A percentile compares a stretch with the other conserved stretches of the same genome.
phyloP scores from a whole-genome alignment of 805 yeast species.

The Pichia nanzhaoensis region DNA sequence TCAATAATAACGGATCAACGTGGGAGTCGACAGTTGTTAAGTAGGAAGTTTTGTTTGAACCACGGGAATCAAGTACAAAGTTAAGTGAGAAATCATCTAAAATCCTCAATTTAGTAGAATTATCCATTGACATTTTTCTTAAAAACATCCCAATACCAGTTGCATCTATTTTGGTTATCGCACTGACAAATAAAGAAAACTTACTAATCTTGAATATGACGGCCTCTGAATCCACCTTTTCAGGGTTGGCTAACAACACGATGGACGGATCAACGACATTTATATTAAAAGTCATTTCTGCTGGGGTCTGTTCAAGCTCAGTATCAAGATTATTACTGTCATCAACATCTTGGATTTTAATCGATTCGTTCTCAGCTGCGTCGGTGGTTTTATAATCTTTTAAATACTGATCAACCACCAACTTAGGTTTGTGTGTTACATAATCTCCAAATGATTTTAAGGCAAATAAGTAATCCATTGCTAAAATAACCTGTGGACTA shows the following conservation, averaged over 20 bases:
- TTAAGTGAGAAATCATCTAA: constrained; percentile 86
- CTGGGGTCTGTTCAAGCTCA: neutral
- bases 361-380: constrained; percentile 10
- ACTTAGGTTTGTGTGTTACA: constrained; percentile 27
- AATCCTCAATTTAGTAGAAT: constrained; percentile 59
- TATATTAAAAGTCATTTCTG: constrained; percentile 44
- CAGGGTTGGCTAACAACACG: constrained; percentile 74
- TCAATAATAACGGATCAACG: constrained; percentile 71
- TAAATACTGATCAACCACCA: constrained; percentile 21
- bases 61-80: constrained; percentile 63
- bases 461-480: constrained; percentile 80
- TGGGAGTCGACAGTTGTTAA: constrained; percentile 62
- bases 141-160: constrained; percentile 83
- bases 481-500: constrained; percentile 73
- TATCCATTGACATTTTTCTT: constrained; percentile 62
- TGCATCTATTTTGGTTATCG: constrained; percentile 58
- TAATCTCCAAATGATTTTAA: constrained; percentile 56
- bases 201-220: constrained; percentile 86
- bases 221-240: constrained; percentile 67
- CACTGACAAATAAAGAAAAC: constrained; percentile 60
- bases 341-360: constrained; percentile 10
- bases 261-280: constrained; percentile 74
- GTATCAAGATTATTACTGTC: constrained; percentile 6
- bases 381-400: neutral
- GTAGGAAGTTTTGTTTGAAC: constrained; percentile 50